Evolutionary conservation across 805 yeast genomes (phyloP), one percentile per base, ranked within the genome.

Genomic region (Candida ortonii): DNA sequence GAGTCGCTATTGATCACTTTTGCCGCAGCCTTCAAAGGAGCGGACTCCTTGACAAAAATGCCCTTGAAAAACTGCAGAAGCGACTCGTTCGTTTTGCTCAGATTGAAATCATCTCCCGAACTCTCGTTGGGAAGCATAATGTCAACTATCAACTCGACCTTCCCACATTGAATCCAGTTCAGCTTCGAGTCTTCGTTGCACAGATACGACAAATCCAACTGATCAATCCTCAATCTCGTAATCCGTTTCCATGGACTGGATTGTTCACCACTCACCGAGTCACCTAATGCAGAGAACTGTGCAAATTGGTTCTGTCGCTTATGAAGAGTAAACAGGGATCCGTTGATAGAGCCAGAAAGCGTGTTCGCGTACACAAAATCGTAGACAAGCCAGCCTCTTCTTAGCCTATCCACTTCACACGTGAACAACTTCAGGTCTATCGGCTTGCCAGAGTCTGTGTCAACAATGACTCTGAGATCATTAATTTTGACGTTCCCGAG

Each of bases 311-410:
- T 71, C 51, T 83, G 90, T 47, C 84, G 73, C 52, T 82, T 82
- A 48, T 84, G 93, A 15, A 84, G 69, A 1, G 88, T 81, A 59
- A 84, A 83, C 57, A 84, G 65, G 1, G 93, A 76, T 34, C 81
- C 81, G 50, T 83, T 81, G 10, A 84, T 66, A 0, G 89, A 76
- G 0, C 94, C 94, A 11, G 84, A 77, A 20, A 81, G 77, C 30
- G 80, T 77, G 36, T 70, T 69, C 10, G 88, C 85, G 52, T 78
- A 79, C 59, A 84, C 71, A 34, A 84, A 68, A 55, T 84, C 93
- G 36, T 78, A 61, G 26, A 80, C 59, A 18, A 79, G 47, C 67
- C 82, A 71, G 34, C 71, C 67, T 7, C 78, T 69, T 26, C 86
- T 63, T 24, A 84, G 53, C 41, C 67, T 71, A 7, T 83, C 80